Evolutionary conservation across 257 asterid genomes (phyloP), one percentile per base, ranked within the genome.

Genomic region (Solanum commersonii): DNA sequence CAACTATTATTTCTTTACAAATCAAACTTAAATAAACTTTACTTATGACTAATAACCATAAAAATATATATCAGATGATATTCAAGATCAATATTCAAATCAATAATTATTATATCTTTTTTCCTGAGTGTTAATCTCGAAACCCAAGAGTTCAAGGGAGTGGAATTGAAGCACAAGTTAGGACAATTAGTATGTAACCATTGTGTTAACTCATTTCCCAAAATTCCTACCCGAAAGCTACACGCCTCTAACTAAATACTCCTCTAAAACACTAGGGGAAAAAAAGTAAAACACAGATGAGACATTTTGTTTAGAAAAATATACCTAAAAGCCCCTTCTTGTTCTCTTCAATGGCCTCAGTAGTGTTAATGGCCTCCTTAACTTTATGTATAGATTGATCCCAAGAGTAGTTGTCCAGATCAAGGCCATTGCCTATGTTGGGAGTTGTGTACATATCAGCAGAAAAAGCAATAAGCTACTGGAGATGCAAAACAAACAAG

Each of bases 351-450:
- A 35, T 35, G 6, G 37, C 37, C 37, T 34, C 37, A 34, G 37
- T 5, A 34, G 37, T 34, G 37, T 4, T 34, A 85, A 56, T 88
- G 31, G 82, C 86, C 49, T 87, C 85, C 44, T 71, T 87, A 37
- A 34, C 52, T 29, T 74, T 15, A 89, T 92, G 96, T 25, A 94
- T 86, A 46, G 96, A 89, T 81, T 96, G 98, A 86, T 88, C 52
- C 98, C 98, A 95, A 27, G 97, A 93, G 88, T 95, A 93, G 2
- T 89, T 91, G n/a, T 96, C 98, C 92, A 94, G 86, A 91, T 96
- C 98, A 87, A 96, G 96, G 63, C 95, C 98, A 84, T 94, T 96
- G 59, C 87, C 91, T 60, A 78, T 89, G 92, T 94, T 96, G 59
- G 98, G 99, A 87, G 88, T 90, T 92, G 92, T 42, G 34, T 34